phyloP scores from a whole-genome alignment of 345 rosid genomes.

The Dipteronia dyeriana region DNA sequence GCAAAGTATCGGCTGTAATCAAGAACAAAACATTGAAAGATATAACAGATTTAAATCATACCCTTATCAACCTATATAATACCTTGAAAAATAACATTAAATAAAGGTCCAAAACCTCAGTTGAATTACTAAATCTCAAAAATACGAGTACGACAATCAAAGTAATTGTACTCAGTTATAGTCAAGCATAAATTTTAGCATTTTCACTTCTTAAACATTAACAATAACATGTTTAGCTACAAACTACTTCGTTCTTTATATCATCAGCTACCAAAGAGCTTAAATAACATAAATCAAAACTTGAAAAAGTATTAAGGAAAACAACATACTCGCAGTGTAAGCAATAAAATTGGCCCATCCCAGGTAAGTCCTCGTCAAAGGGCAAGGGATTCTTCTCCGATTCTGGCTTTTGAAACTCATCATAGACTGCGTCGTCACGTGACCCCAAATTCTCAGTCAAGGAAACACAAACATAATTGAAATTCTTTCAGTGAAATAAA shows the following conservation, averaged over 20 bases:
- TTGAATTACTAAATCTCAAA: neutral
- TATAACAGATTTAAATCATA: neutral
- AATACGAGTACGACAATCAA: too few relatives aligned
- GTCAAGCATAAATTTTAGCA: neutral
- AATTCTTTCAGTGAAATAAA: neutral
- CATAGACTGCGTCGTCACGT: conserved; percentile 88
- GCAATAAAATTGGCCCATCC: conserved; percentile 98
- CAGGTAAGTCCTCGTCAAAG: conserved; percentile 86
- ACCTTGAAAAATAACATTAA: neutral
- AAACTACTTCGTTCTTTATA: neutral
- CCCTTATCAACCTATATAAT: neutral
- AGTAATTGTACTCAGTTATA: neutral
- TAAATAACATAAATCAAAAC: neutral
- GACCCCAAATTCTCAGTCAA: conserved; percentile 38
- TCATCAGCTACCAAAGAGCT: neutral
- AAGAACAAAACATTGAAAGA: conserved; percentile 5
- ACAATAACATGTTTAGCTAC: too few relatives aligned
- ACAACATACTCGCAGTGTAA: conserved; percentile 85
- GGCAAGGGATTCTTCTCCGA: conserved; percentile 53
- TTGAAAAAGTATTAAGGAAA: neutral
- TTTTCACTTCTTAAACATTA: neutral
- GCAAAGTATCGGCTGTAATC: conserved; percentile 81
- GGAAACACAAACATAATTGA: neutral
- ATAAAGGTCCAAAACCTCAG: neutral
- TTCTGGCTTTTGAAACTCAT: conserved; percentile 71